phyloP scores from a whole-genome alignment of 2,329 filamentous ascomycete species.

The Aspergillus sp. region DNA sequence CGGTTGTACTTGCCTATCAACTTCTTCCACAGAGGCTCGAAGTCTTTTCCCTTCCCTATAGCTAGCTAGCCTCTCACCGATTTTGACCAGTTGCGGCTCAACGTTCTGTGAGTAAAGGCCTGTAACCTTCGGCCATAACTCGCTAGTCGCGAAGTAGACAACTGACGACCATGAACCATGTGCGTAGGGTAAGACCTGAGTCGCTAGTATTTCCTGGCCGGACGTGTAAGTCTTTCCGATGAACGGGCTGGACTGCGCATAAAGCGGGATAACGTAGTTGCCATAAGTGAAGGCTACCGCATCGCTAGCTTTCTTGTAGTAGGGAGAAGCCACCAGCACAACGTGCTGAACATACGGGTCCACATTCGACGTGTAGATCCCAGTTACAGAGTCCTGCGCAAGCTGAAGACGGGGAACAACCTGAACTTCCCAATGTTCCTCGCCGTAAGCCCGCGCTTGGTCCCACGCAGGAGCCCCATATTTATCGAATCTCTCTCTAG shows the following conservation, averaged over 20 bases:
- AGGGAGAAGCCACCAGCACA: slow-evolving; percentile 55
- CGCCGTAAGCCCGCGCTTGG: slow-evolving; percentile 57
- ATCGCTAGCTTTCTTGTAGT: slow-evolving; percentile 66
- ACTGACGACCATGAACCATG: slow-evolving; percentile 63
- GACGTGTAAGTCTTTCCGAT: slow-evolving; percentile 58
- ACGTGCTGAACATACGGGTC: slow-evolving; percentile 64
- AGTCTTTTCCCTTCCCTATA: slow-evolving; percentile 54
- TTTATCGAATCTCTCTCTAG: slow-evolving; percentile 52
- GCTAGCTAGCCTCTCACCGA: slow-evolving; percentile 74
- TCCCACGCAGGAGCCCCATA: slow-evolving; percentile 68
- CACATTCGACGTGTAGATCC: slow-evolving; percentile 62
- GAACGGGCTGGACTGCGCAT: slow-evolving; percentile 66
- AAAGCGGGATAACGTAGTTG: slow-evolving; percentile 64
- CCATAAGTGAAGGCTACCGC: slow-evolving; percentile 21
- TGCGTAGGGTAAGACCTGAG: slow-evolving; percentile 64
- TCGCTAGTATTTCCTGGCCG: slow-evolving; percentile 57
- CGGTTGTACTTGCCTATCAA: slow-evolving; percentile 35
- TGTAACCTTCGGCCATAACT: slow-evolving; percentile 72
- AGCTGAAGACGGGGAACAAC: slow-evolving; percentile 66
- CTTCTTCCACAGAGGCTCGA: slow-evolving; percentile 50
- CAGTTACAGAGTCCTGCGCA: slow-evolving; percentile 52
- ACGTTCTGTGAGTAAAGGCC: slow-evolving; percentile 84
- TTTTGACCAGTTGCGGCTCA: slow-evolving; percentile 87
- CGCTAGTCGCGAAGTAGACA: slow-evolving; percentile 62
- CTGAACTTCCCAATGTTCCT: slow-evolving; percentile 68